Evolutionary conservation across 2,329 filamentous ascomycete genomes (phyloP).

Genomic region (Domatiomyces globalis): DNA sequence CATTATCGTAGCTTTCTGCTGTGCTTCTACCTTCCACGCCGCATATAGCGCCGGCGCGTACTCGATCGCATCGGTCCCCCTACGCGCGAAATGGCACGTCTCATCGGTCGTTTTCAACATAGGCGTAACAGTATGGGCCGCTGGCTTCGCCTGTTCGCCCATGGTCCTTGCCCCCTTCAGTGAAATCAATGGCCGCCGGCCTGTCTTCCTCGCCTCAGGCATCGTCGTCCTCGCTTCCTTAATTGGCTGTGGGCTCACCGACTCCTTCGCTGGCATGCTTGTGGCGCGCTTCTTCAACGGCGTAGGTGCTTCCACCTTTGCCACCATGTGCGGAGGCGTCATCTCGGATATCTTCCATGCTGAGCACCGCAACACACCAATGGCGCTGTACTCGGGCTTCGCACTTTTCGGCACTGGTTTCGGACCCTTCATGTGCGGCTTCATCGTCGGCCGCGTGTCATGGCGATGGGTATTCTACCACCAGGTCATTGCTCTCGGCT

Average conservation of each 20-base stretch:
- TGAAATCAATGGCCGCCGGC: constrained; percentile 74
- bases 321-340: constrained; percentile 84
- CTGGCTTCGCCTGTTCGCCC: constrained; percentile 66
- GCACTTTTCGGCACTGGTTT: constrained; percentile 68
- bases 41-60: constrained; percentile 74
- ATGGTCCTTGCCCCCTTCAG: constrained; percentile 82
- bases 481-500: constrained; percentile 56
- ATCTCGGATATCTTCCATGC: constrained; percentile 75
- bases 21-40: constrained; percentile 59
- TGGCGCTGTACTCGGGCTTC: constrained; percentile 70
- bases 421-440: constrained; percentile 58
- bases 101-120: constrained; percentile 52
- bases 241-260: constrained; percentile 57
- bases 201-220: constrained; percentile 64
- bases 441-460: constrained; percentile 50
- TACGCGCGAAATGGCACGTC: constrained; percentile 52
- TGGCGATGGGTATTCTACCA: constrained; percentile 90
- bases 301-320: constrained; percentile 55
- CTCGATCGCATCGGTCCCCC: constrained; percentile 51
- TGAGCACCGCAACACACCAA: constrained; percentile 68
- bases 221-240: constrained; percentile 52
- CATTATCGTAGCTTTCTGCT: constrained; percentile 58
- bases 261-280: constrained; percentile 57
- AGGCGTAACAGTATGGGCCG: constrained; percentile 65
- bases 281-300: constrained; percentile 59